Conservation (phyloP, 2,329 filamentous ascomycete genomes). For the Penicillium glabrum region DNA sequence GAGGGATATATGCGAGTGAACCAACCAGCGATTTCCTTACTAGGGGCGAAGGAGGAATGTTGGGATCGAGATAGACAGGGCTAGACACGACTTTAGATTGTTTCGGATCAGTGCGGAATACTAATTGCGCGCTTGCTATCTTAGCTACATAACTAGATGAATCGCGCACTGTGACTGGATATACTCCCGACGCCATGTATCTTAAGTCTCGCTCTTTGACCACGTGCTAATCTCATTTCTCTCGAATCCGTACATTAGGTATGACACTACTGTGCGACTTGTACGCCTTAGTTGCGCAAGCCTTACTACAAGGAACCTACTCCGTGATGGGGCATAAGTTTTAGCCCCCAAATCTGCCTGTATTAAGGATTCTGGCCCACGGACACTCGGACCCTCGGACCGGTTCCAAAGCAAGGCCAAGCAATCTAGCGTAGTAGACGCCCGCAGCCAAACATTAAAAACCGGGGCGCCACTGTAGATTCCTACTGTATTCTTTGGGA, state of each 20-base stretch:
- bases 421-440: slow-evolving; percentile 23
- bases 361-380: slow-evolving; percentile 3
- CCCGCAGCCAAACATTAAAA: slow-evolving; percentile 17
- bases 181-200: not conserved
- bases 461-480: slow-evolving; percentile 2
- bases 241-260: not conserved
- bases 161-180: not conserved
- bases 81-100: too few relatives aligned
- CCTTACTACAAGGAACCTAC: not conserved
- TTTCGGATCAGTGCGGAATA: not conserved
- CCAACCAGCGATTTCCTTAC: not conserved
- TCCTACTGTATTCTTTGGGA: not conserved
- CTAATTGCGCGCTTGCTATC: not conserved
- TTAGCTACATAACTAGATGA: not conserved
- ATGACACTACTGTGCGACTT: not conserved
- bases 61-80: too few relatives aligned
- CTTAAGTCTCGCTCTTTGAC: not conserved
- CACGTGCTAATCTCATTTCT: not conserved
- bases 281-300: not conserved
- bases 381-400: slow-evolving; percentile 18
- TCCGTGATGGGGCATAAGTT: not conserved
- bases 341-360: not conserved
- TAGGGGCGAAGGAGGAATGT: not conserved
- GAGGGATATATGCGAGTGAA: not conserved
- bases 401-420: slow-evolving; percentile 24